Evolutionary conservation across 192 early-diverging fungal species (phyloP).

Genomic region (Linnemannia zychae): DNA sequence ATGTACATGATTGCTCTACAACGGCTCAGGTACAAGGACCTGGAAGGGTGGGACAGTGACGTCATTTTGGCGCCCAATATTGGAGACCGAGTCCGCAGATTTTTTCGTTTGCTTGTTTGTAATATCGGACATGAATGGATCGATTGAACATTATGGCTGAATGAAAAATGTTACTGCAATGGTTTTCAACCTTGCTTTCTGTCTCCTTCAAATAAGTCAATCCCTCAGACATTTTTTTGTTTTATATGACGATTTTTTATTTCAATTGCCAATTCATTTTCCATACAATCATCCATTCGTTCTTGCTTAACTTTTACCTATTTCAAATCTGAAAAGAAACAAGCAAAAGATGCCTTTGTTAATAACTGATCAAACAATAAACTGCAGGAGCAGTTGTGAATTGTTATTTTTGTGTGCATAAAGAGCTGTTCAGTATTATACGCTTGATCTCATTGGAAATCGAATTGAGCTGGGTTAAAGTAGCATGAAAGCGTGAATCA

Average conservation of each 20-base stretch:
- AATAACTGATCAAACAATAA: neutral
- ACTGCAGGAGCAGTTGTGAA: neutral
- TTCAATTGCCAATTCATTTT: neutral
- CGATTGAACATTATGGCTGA: too few relatives aligned
- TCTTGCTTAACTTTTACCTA: too few relatives aligned
- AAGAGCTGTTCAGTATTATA: constrained; percentile 15
- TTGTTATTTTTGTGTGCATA: neutral
- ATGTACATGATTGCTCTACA: too few relatives aligned
- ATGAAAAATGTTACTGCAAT: too few relatives aligned
- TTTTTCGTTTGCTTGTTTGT: too few relatives aligned
- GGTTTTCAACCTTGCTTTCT: too few relatives aligned
- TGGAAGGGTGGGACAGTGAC: too few relatives aligned
- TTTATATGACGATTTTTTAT: neutral
- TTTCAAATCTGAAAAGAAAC: neutral
- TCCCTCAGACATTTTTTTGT: neutral
- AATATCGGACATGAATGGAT: too few relatives aligned
- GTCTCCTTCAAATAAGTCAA: neutral
- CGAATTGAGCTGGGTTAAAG: constrained; percentile 61
- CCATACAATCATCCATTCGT: too few relatives aligned
- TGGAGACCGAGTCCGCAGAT: too few relatives aligned
- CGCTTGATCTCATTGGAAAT: constrained; percentile 46
- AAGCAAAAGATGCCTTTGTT: neutral
- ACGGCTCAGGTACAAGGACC: too few relatives aligned
- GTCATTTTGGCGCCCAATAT: too few relatives aligned
- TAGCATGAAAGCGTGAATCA: constrained; percentile 50